Evolutionary conservation across 805 yeast genomes (phyloP).

Genomic region (Teunomyces stri): DNA sequence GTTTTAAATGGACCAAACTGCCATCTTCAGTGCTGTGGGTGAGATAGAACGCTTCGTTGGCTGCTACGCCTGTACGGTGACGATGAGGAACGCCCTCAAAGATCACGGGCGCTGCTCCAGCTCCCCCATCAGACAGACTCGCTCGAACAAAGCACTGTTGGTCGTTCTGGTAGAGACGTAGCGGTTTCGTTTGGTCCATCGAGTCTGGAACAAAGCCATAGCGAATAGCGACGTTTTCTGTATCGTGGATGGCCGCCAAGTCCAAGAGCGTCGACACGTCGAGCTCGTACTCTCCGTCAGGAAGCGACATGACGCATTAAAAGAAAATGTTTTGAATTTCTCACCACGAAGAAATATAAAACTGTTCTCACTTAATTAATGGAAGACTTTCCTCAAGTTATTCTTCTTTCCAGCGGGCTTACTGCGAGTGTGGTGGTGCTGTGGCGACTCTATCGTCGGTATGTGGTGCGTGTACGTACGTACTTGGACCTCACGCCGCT

Average conservation of each 20-base stretch:
- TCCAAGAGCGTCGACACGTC: constrained; percentile 17
- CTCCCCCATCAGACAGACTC: constrained; percentile 17
- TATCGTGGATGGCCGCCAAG: constrained; percentile 9
- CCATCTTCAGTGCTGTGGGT: constrained; percentile 16
- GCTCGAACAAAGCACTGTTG: constrained; percentile 34
- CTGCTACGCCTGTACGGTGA: constrained; percentile 9
- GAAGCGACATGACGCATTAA: constrained; percentile 22
- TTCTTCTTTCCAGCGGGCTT: constrained; percentile 36
- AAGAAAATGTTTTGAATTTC: not conserved
- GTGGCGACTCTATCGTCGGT: constrained; percentile 31
- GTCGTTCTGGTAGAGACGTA: constrained; percentile 33
- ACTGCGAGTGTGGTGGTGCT: constrained; percentile 27
- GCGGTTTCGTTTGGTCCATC: constrained; percentile 34
- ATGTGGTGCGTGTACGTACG: constrained; percentile 30
- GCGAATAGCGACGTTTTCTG: constrained; percentile 28
- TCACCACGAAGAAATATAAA: too few relatives aligned
- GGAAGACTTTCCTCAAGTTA: constrained; percentile 29
- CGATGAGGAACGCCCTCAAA: constrained; percentile 40
- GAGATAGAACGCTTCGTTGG: constrained; percentile 31
- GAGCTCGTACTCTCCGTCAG: constrained; percentile 45
- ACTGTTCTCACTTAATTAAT: too few relatives aligned
- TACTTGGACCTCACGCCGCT: constrained; percentile 39
- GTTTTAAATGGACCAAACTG: constrained; percentile 20
- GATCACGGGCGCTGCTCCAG: constrained; percentile 22
- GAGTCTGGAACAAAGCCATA: constrained; percentile 43